phyloP scores from a whole-genome alignment of 768 basidiomycete genomes.

The Boletus rex-veris region DNA sequence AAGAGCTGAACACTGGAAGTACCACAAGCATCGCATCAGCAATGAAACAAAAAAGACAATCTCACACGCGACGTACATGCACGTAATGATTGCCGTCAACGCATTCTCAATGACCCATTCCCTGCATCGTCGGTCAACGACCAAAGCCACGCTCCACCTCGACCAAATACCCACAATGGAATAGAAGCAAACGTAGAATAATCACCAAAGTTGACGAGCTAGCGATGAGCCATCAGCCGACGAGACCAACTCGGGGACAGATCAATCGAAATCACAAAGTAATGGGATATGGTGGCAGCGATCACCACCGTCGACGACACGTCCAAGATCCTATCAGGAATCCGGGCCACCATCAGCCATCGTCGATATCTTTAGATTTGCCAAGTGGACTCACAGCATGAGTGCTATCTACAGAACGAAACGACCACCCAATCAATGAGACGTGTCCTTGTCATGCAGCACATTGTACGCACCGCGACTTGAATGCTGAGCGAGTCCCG shows the following conservation, averaged over 20 bases:
- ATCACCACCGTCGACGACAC: slow-evolving; percentile 3
- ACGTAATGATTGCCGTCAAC: neutral
- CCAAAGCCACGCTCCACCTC: neutral
- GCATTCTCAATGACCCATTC: neutral
- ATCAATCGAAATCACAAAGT: neutral
- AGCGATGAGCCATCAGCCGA: neutral
- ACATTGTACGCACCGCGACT: neutral
- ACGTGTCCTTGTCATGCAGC: too few relatives aligned
- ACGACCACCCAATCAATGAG: neutral
- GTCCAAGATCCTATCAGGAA: neutral
- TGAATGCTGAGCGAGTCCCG: neutral
- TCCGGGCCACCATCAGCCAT: neutral
- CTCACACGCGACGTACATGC: neutral
- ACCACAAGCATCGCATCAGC: too few relatives aligned
- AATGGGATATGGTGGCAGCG: neutral
- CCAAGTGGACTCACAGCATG: neutral
- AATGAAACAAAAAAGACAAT: too few relatives aligned
- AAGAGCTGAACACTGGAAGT: neutral
- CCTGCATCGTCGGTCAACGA: neutral
- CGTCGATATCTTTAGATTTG: neutral
- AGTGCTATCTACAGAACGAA: neutral
- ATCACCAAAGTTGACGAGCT: slow-evolving; percentile 1
- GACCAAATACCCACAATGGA: neutral
- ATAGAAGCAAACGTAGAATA: neutral
- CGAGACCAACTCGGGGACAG: neutral